Evolutionary conservation across 257 asterid genomes (phyloP).

Genomic region (Solanum commersonii): DNA sequence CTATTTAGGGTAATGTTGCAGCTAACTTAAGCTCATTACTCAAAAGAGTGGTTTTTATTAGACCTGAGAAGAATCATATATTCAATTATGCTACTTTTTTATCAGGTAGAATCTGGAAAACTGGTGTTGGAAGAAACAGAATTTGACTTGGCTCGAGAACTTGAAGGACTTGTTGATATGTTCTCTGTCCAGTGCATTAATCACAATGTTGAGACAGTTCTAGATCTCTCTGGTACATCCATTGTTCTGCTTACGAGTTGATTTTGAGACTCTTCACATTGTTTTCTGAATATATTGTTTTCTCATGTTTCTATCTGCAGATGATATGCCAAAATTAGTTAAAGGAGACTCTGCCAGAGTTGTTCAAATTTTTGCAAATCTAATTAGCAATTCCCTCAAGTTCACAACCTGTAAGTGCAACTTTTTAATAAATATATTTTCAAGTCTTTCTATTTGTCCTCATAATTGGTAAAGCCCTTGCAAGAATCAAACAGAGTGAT

Average conservation of each 20-base stretch:
- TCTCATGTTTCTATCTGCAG: slow-evolving; percentile 25
- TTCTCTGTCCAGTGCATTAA: slow-evolving; percentile 87
- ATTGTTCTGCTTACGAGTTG: neutral
- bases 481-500: neutral
- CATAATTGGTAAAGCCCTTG: neutral
- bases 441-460: neutral
- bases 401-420: slow-evolving; percentile 66
- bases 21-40: neutral
- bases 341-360: slow-evolving; percentile 89
- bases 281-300: neutral
- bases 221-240: slow-evolving; percentile 72
- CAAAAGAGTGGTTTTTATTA: neutral
- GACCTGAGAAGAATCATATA: neutral
- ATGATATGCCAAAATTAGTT: slow-evolving; percentile 84
- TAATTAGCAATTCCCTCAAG: slow-evolving; percentile 80
- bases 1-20: neutral
- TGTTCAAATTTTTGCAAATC: slow-evolving; percentile 79
- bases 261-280: neutral
- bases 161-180: slow-evolving; percentile 92
- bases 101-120: slow-evolving; percentile 94
- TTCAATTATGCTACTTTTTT: neutral
- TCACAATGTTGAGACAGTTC: slow-evolving; percentile 76
- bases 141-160: slow-evolving; percentile 82
- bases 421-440: neutral
- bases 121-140: slow-evolving; percentile 79